These are phyloP conservation scores for Stellera chamaejasme DNA, from an alignment of 345 rosid species.

Conservation along the genomic window DNA sequence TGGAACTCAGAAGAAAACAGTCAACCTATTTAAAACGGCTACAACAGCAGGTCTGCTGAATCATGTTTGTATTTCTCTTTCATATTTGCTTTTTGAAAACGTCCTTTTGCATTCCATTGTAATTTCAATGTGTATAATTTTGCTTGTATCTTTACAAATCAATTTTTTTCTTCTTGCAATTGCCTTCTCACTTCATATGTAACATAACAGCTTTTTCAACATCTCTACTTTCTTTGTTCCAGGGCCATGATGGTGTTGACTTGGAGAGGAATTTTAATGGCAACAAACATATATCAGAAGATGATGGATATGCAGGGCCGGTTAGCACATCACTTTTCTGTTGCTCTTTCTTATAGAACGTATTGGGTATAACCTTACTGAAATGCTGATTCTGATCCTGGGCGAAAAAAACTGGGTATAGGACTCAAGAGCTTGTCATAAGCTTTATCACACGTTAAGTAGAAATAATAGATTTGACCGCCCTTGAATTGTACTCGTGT, in stretches of 20 bases:
- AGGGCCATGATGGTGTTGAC: slow-evolving; percentile 57
- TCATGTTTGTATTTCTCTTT: not conserved
- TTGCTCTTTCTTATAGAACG: no score
- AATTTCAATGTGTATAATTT: not conserved
- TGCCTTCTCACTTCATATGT: not conserved
- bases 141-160: slow-evolving; percentile 1
- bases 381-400: no score
- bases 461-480: no score
- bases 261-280: slow-evolving; percentile 61
- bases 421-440: no score
- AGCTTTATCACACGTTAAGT: no score
- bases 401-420: no score
- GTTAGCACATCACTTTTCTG: slow-evolving; percentile 14
- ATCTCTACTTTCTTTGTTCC: slow-evolving; percentile 14
- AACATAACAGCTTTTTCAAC: not conserved
- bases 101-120: not conserved
- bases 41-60: slow-evolving; percentile 44
- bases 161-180: not conserved
- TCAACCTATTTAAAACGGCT: slow-evolving; percentile 59
- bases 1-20: slow-evolving; percentile 71
- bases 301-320: slow-evolving; percentile 40
- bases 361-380: no score
- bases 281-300: slow-evolving; percentile 36
- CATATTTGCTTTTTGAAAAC: not conserved
- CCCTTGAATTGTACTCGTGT: no score